These are phyloP conservation scores for Bocquillonia castaneifolia DNA, from an alignment of 441 rosid genomes.

Conservation along the genomic window DNA sequence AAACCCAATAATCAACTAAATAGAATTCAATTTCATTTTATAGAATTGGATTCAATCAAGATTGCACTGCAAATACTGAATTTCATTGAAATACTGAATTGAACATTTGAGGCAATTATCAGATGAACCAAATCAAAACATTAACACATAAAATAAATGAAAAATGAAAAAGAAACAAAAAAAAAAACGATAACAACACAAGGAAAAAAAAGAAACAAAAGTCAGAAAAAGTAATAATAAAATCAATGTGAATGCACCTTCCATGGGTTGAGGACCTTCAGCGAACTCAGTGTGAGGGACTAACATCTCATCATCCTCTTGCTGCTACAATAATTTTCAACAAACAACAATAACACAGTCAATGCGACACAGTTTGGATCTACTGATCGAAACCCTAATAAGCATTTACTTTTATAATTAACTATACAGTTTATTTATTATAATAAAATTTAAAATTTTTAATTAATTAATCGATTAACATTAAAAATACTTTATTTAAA, in stretches of 20 bases:
- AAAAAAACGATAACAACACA: neutral
- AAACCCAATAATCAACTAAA: no score
- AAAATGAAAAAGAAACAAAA: neutral
- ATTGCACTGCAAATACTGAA: no score
- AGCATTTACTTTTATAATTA: no score
- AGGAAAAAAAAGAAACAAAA: neutral
- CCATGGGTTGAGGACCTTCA: slow-evolving; percentile 88
- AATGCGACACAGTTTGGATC: slow-evolving; percentile 34
- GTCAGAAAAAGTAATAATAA: no score
- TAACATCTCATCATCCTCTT: slow-evolving; percentile 90
- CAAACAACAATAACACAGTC: slow-evolving; percentile 16
- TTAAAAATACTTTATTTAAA: no score
- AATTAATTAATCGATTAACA: no score
- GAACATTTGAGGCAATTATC: neutral
- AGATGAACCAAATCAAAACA: slow-evolving; percentile 12
- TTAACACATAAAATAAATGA: neutral
- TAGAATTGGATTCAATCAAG: no score
- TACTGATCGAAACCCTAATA: slow-evolving; percentile 37
- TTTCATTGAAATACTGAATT: neutral
- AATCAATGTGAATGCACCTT: slow-evolving; percentile 38
- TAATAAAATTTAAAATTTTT: no score
- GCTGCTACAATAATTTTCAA: slow-evolving; percentile 35
- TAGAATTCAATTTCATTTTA: no score
- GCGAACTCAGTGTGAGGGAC: slow-evolving; percentile 73
- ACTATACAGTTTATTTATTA: no score